Conservation (phyloP, 306 rosid species). For the Pyrus betulifolia region DNA sequence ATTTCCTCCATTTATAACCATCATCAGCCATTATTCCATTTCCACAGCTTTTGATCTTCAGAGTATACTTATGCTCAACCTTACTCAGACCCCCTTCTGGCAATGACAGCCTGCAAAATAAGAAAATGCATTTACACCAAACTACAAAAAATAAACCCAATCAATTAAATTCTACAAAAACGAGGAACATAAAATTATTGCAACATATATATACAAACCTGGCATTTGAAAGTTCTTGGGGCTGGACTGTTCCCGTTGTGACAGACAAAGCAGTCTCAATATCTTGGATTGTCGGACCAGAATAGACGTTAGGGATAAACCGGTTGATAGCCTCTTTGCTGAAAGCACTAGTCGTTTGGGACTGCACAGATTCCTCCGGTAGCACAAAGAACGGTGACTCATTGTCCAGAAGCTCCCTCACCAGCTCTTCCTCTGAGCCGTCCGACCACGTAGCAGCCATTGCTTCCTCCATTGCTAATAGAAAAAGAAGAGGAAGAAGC, state of each 20-base stretch:
- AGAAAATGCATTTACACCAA: neutral
- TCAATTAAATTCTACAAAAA: neutral
- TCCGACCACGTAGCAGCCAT: slow-evolving; percentile 40
- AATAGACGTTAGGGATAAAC: slow-evolving; percentile 43
- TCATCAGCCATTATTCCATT: slow-evolving; percentile 69
- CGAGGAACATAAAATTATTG: neutral
- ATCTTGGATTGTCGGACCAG: slow-evolving; percentile 68
- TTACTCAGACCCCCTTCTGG: slow-evolving; percentile 57
- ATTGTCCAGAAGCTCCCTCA: slow-evolving; percentile 65
- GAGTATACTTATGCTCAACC: slow-evolving; percentile 76
- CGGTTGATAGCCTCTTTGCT: slow-evolving; percentile 22
- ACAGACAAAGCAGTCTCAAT: slow-evolving; percentile 61
- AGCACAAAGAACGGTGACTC: slow-evolving; percentile 43
- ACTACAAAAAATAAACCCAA: neutral
- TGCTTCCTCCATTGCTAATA: slow-evolving; percentile 29
- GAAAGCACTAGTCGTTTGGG: neutral
- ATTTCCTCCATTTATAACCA: slow-evolving; percentile 92
- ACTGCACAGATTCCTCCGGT: slow-evolving; percentile 20
- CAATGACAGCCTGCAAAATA: slow-evolving; percentile 42
- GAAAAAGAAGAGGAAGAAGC: slow-evolving; percentile 5
- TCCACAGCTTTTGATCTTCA: slow-evolving; percentile 73
- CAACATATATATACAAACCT: slow-evolving; percentile 22
- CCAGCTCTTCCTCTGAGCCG: slow-evolving; percentile 57
- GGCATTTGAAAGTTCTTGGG: slow-evolving; percentile 37
- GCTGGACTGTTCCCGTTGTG: slow-evolving; percentile 30